Base-by-base conservation (phyloP, 2,329 filamentous ascomycete genomes). In the Pestalotiopsis sp. region DNA sequence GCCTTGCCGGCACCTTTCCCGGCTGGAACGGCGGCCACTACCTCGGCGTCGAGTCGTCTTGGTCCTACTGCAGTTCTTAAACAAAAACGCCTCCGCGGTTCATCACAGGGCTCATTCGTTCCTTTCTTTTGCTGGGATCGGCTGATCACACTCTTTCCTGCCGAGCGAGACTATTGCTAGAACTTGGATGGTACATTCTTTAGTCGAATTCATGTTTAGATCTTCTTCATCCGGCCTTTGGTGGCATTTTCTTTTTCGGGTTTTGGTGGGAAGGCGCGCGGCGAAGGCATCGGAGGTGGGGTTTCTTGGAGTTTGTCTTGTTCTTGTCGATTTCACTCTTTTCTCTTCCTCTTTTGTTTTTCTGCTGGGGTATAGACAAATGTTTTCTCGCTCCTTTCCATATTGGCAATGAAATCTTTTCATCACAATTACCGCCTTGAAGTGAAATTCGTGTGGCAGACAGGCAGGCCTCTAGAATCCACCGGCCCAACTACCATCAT, bases 41-140 rank as follows among this genome's bases (percentile, higher is more conserved):
- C 66, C 65, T 57, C 20, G 66, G 58, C 23, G 61, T 66, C 14
- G 68, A 69, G 56, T 40, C n/a, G 23, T 49, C 36, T 17, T 66
- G 65, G 65, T 59, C 41, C 31, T 66, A 41, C 40, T 66, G 65
- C 63, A 66, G 63, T 5, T 23, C 62, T 27, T 65, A 65, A 62
- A 52, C 45, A 5, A 6, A 2, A 20, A 6, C 45, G 1, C 45
- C 4, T 31, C 6, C 14, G 45, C 45, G 45, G 45, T 20, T n/a
- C 20, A 6, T 52, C 13, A 9, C 9, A 52, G 20, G 20, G 59
- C 59, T 40, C 31, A 14, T 6, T 20, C 59, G 20, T 38, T 17
- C 7, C 11, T 6, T 63, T 63, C 4, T 27, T 20, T 36, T 1
- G 45, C 31, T 9, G 7, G 31, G 31, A 52, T n/a, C 20, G 17